These are phyloP conservation scores for Cystobasidium slooffiae DNA, from an alignment of 1,284 basidiomycete genomes.

Conservation along the genomic window DNA sequence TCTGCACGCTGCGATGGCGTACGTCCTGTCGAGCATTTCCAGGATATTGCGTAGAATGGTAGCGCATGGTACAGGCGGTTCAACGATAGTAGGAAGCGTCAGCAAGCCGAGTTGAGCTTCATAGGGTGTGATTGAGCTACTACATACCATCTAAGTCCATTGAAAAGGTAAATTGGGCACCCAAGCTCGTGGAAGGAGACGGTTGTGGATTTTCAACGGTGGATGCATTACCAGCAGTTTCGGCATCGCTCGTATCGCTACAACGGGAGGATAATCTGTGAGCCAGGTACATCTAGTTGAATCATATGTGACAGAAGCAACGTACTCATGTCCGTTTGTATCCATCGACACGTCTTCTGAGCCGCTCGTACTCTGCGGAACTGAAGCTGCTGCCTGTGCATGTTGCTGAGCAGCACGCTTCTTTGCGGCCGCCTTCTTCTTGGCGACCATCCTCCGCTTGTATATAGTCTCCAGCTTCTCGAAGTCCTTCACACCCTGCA, in stretches of 20 bases:
- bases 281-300: background rate
- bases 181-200: conserved; percentile 29
- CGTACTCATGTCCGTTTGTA: conserved; percentile 25
- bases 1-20: conserved; percentile 40
- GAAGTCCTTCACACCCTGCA: background rate
- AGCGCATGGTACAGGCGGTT: background rate
- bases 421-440: conserved; percentile 44
- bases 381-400: background rate
- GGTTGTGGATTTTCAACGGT: background rate
- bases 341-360: conserved; percentile 19
- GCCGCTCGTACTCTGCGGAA: background rate
- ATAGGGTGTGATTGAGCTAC: no score
- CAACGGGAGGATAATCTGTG: background rate
- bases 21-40: conserved; percentile 24
- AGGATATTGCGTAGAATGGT: background rate
- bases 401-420: conserved; percentile 22
- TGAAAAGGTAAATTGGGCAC: conserved; percentile 35
- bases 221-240: conserved; percentile 3
- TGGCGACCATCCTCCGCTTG: conserved; percentile 38
- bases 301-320: background rate
- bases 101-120: background rate
- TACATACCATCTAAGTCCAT: conserved; percentile 36
- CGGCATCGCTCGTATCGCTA: conserved; percentile 20
- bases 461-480: conserved; percentile 19
- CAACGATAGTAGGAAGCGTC: background rate